Conservation (phyloP, 1,139 yeast species). For the Taiozyma sp. region DNA sequence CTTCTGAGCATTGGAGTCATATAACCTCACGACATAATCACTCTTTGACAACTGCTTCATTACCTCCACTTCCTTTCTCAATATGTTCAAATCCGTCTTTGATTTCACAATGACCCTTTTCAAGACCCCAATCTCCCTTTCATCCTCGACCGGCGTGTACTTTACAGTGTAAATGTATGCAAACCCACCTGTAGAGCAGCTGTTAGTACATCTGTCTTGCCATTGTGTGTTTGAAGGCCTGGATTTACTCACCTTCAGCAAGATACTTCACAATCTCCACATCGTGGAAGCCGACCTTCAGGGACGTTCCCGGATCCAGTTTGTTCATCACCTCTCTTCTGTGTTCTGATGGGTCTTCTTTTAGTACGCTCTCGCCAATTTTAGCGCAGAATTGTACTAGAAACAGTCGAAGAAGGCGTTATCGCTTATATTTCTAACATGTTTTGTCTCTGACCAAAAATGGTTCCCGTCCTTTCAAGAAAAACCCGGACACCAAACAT, state of each 20-base stretch:
- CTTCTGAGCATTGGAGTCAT: slow-evolving; percentile 75
- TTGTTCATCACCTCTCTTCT: slow-evolving; percentile 20
- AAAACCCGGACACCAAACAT: not conserved
- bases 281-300: slow-evolving; percentile 52
- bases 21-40: slow-evolving; percentile 58
- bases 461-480: not conserved
- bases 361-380: not conserved
- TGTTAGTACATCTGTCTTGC: not conserved
- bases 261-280: slow-evolving; percentile 46
- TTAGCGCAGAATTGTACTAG: not conserved
- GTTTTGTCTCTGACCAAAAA: not conserved
- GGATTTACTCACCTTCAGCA: slow-evolving; percentile 42
- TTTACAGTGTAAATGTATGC: slow-evolving; percentile 58
- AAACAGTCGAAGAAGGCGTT: not conserved
- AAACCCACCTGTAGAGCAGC: slow-evolving; percentile 38
- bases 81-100: slow-evolving; percentile 56
- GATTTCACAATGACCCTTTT: slow-evolving; percentile 73
- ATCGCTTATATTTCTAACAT: not conserved
- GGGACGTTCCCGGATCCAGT: slow-evolving; percentile 47
- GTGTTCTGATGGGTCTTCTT: not conserved
- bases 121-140: slow-evolving; percentile 51
- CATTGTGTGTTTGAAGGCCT: not conserved
- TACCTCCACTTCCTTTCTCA: slow-evolving; percentile 75
- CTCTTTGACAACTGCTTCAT: slow-evolving; percentile 59
- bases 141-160: slow-evolving; percentile 35